Base-by-base conservation (phyloP, 2,329 filamentous ascomycete species). In the Xylaria sp. region DNA sequence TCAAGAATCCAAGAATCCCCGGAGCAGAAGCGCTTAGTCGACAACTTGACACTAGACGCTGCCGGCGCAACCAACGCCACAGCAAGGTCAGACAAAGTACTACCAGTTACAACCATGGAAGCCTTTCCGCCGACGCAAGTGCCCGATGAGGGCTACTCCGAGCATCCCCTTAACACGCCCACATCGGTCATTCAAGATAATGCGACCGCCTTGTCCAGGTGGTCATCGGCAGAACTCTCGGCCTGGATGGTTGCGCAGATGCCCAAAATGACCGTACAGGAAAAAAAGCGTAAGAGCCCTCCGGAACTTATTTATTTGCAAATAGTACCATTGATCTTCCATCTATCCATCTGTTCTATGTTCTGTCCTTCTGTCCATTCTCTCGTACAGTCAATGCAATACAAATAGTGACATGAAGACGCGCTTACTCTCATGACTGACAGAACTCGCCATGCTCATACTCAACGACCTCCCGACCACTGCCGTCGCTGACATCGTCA, bases 61-160 rank as follows among this genome's bases (percentile, higher is more conserved):
- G 48, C 13, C 34, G 23, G 53, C 53, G 37, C 59, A 42, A 37
- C 57, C 44, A 53, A 52, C 59, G 23, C 18, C 16, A 53, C 35
- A 37, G 58, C 44, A 53, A 49, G 57, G 23, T 30, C 16, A 53
- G 48, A 53, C 35, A 37, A 18, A 47, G 34, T 47, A 30, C 23
- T 30, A 30, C 23, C 23, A 50, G 13, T 42, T 13, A 49, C 48
- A 54, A 57, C 52, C 55, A 59, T 80, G 76, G 77, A 80, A 67
- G 69, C 76, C 51, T 78, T 79, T 62, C 74, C 83, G 37, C 79
- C 83, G 65, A 79, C 73, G 13, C 79, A 81, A 60, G 79, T 86
- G 72, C 82, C 91, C 60, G 91, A 95, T 76, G 91, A 95, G 76
- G 91, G 91, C 69, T 95, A 94, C 73, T 92, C 90, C 4, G 90